Evolutionary conservation across 2,329 filamentous ascomycete species (phyloP).

Genomic region (Penicillium sp.): DNA sequence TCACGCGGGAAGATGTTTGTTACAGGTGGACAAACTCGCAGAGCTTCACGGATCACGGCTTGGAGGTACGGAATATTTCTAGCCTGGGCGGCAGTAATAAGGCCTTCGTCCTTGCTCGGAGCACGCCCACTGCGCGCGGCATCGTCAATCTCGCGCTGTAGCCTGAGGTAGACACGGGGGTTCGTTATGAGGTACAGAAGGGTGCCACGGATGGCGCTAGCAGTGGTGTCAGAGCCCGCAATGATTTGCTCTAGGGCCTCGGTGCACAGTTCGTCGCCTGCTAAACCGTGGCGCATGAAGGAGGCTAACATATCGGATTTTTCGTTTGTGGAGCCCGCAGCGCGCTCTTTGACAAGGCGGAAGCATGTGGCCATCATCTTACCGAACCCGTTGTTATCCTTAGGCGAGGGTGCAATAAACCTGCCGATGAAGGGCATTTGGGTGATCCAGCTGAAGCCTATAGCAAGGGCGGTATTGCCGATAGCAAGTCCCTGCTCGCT

Average conservation of each 20-base stretch:
- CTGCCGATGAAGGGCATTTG: constrained; percentile 13
- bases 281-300: constrained; percentile 22
- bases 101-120: constrained; percentile 1
- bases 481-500: constrained; percentile 23
- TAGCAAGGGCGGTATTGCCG: constrained; percentile 10
- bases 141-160: constrained; percentile 18
- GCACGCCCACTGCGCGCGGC: constrained; percentile 3
- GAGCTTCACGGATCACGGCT: constrained; percentile 23
- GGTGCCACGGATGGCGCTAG: constrained; percentile 11
- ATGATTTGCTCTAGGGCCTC: constrained; percentile 16
- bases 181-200: constrained; percentile 15
- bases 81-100: constrained; percentile 14
- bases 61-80: constrained; percentile 26
- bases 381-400: constrained; percentile 18
- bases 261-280: constrained; percentile 12
- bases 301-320: constrained; percentile 25
- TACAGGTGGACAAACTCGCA: constrained; percentile 17
- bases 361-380: constrained; percentile 18
- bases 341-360: constrained; percentile 16
- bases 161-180: constrained; percentile 10
- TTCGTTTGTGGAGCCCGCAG: constrained; percentile 12
- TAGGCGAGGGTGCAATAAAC: constrained; percentile 15
- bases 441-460: constrained; percentile 13
- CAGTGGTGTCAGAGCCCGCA: constrained; percentile 18
- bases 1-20: constrained; percentile 15